Evolutionary conservation across 2,329 filamentous ascomycete species (phyloP).

Genomic region (Berkeleyomyces rouxiae): DNA sequence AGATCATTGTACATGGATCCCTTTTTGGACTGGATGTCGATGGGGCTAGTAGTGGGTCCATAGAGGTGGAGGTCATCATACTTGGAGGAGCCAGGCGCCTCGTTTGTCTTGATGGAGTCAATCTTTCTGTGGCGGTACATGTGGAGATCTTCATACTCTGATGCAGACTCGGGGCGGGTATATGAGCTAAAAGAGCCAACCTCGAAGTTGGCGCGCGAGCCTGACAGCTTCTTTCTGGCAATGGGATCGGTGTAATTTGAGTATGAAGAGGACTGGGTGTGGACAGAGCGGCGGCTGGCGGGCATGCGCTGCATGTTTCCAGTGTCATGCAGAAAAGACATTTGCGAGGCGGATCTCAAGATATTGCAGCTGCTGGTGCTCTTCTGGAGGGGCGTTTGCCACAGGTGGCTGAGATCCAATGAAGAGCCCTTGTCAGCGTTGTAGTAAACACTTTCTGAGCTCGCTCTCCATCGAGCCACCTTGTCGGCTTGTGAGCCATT

Average conservation of each 20-base stretch:
- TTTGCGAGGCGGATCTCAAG: constrained; percentile 7
- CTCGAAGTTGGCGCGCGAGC: neutral
- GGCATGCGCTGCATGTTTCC: constrained; percentile 2
- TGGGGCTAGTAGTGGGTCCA: constrained; percentile 19
- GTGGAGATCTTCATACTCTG: constrained; percentile 21
- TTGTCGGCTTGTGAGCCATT: constrained; percentile 11
- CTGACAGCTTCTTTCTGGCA: neutral
- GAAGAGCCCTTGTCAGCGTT: constrained; percentile 5
- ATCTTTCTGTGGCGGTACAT: constrained; percentile 23
- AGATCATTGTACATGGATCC: constrained; percentile 23
- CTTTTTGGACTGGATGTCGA: constrained; percentile 19
- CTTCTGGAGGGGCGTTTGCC: constrained; percentile 11
- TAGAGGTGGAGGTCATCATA: constrained; percentile 25
- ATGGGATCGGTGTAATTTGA: constrained; percentile 2
- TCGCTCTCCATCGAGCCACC: constrained; percentile 11
- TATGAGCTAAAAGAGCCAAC: constrained; percentile 20
- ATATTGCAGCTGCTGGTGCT: constrained; percentile 10
- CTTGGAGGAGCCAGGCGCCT: constrained; percentile 15
- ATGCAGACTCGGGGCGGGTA: constrained; percentile 9
- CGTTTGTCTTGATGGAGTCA: constrained; percentile 15
- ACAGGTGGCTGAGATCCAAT: constrained; percentile 9
- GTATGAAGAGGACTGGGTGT: neutral
- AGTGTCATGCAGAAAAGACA: constrained; percentile 10
- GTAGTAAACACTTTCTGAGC: constrained; percentile 12
- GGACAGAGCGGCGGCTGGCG: constrained; percentile 6